Evolutionary conservation across 768 basidiomycete genomes (phyloP).

Genomic region (Omphalotus guepiniiformis): DNA sequence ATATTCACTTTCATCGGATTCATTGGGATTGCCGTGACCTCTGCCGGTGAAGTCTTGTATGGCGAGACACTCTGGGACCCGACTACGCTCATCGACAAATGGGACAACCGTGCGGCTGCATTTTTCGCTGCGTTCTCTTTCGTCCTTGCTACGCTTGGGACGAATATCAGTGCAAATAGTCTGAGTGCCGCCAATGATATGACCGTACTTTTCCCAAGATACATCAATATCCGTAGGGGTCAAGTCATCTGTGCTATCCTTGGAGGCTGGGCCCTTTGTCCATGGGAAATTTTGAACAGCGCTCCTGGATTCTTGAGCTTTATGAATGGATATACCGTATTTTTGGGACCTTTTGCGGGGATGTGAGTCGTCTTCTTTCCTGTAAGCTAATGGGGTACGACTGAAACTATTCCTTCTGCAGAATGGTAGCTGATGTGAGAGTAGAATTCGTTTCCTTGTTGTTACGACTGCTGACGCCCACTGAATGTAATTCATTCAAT

Average conservation of each 20-base stretch:
- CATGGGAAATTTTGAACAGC: slow-evolving; percentile 78
- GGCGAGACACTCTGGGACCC: slow-evolving; percentile 71
- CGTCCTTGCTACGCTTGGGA: slow-evolving; percentile 64
- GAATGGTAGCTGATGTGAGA: slow-evolving; percentile 46
- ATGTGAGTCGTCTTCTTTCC: slow-evolving; percentile 41
- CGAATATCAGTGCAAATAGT: slow-evolving; percentile 76
- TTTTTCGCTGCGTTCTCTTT: slow-evolving; percentile 83
- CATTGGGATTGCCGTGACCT: slow-evolving; percentile 77
- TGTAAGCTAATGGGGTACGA: neutral
- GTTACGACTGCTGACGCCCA: slow-evolving; percentile 2
- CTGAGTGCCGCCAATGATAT: slow-evolving; percentile 78
- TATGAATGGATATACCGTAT: slow-evolving; percentile 82
- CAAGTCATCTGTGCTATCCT: slow-evolving; percentile 74
- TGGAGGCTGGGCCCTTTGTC: slow-evolving; percentile 82
- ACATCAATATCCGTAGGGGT: slow-evolving; percentile 78
- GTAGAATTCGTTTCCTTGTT: neutral
- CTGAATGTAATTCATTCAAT: neutral
- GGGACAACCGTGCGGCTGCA: slow-evolving; percentile 81
- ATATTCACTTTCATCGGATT: slow-evolving; percentile 72
- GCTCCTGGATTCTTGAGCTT: slow-evolving; percentile 71
- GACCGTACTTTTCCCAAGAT: slow-evolving; percentile 71
- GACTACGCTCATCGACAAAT: slow-evolving; percentile 65
- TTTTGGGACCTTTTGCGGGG: slow-evolving; percentile 81
- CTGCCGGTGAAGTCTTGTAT: slow-evolving; percentile 69
- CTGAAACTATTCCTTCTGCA: slow-evolving; percentile 12